A percentile compares a stretch with the other conserved stretches of the same genome.
phyloP scores from a whole-genome alignment of 192 early-diverging fungal genomes.

The Coemansia umbellata region DNA sequence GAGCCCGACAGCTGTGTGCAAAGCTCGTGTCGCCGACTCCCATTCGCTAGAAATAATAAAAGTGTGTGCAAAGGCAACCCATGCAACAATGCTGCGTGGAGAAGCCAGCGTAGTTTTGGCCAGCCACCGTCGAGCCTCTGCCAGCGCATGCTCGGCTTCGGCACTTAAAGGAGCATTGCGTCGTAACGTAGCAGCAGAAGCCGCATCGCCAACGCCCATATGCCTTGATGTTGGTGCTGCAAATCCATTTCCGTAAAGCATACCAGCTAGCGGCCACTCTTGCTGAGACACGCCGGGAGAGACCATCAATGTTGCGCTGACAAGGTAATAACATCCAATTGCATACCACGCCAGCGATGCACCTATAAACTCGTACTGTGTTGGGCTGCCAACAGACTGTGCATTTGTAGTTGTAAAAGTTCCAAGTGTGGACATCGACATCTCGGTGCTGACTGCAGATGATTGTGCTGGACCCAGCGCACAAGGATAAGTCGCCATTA shows the following conservation, averaged over 20 bases:
- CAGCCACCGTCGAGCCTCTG: conserved; percentile 48
- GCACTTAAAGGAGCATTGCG: conserved; percentile 20
- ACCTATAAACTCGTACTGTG: conserved; percentile 49
- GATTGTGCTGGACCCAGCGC: conserved; percentile 38
- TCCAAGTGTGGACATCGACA: conserved; percentile 23
- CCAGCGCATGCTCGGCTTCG: conserved; percentile 34
- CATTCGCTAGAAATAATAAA: conserved; percentile 46
- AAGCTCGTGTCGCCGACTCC: conserved; percentile 47
- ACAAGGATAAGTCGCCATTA: conserved; percentile 45
- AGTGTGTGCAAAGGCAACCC: conserved; percentile 51
- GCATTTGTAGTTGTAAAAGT: conserved; percentile 35
- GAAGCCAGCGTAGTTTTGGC: conserved; percentile 46
- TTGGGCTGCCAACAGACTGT: conserved; percentile 32
- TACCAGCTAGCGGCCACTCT: conserved; percentile 36
- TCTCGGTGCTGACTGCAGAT: conserved; percentile 20
- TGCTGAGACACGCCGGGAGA: conserved; percentile 9
- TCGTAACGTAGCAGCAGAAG: conserved; percentile 9
- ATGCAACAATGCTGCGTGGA: conserved; percentile 44
- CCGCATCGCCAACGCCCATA: conserved; percentile 3
- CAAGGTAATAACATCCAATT: conserved; percentile 49
- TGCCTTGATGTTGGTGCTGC: neutral
- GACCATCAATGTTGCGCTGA: conserved; percentile 20
- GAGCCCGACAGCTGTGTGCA: conserved; percentile 47
- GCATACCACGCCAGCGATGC: conserved; percentile 52
- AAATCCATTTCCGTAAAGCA: conserved; percentile 9